Base-by-base conservation (phyloP, 1,284 basidiomycete species). In the Stereum hirsutum region DNA sequence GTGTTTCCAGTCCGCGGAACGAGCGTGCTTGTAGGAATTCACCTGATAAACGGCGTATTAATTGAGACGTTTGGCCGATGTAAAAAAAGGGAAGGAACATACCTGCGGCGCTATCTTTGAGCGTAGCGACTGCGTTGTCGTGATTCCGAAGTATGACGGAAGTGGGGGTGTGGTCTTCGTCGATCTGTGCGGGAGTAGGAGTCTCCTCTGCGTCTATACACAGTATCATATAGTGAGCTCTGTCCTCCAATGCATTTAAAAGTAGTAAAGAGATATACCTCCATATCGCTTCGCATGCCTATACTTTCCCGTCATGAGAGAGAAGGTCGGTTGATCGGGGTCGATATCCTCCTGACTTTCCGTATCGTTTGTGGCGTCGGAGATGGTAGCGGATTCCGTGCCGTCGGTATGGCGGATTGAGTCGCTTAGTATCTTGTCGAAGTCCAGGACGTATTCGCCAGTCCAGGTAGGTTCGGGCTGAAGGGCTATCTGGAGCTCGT, bases 401-500 rank as follows among this genome's bases (percentile, higher is more conserved):
- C 19, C 43, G 1, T 46, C 41, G 21, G 48, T 52, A 39, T 24
- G 6, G 2, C n/a, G 27, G 15, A 17, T 20, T 6, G 54, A 54
- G 30, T 66, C 68, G 5, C 70, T 61, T 17, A 95, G 60, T 1
- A 94, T 66, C 52, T 72, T 70, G 26, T 77, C 81, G 49, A 98
- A 89, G 57, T 93, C 82, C 3, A 94, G 70, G 7, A 88, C 73
- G 54, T 96, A 95, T 43, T 75, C 70, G 0, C 90, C 87, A 1
- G 75, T 81, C 92, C 90, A 95, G 26, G 62, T 69, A 47, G 74
- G 75, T 44, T 79, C 74, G 0, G 69, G 62, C 48, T 71, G 76
- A 14, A 99, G 69, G 0, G 94, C 91, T 3, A 96, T 64, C 53
- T 88, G 78, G 32, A 98, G 71, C 60, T 99, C 96, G 60, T 82